Percentiles rank a stretch among this genome's conserved stretches.
Evolutionary conservation across 2,329 filamentous ascomycete genomes (phyloP).

Genomic region (Ceratocystiopsis sp.): DNA sequence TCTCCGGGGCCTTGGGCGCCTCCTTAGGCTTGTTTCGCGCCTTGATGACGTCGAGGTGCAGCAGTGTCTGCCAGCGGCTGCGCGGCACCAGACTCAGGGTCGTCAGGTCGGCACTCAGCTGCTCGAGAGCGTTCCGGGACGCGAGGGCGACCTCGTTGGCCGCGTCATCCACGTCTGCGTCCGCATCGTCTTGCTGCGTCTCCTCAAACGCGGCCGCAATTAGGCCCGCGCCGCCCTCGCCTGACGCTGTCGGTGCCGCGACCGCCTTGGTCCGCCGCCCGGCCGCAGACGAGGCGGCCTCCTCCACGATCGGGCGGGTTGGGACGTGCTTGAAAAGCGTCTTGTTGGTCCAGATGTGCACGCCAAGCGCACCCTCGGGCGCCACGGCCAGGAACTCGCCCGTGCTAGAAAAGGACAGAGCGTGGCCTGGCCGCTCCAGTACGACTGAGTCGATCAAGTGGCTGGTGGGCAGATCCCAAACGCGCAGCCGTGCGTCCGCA

Average conservation of each 20-base stretch:
- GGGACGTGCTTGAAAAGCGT: slow-evolving; percentile 79
- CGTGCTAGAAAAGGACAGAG: slow-evolving; percentile 72
- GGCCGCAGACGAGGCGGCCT: slow-evolving; percentile 33
- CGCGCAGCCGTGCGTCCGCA: slow-evolving; percentile 61
- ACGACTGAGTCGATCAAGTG: slow-evolving; percentile 88
- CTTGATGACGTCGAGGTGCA: slow-evolving; percentile 84
- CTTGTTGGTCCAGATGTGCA: slow-evolving; percentile 94
- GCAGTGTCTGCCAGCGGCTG: slow-evolving; percentile 81
- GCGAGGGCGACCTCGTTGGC: slow-evolving; percentile 29
- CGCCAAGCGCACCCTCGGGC: slow-evolving; percentile 63
- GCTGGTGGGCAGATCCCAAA: slow-evolving; percentile 92
- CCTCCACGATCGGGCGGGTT: slow-evolving; percentile 67
- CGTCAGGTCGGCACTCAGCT: slow-evolving; percentile 67
- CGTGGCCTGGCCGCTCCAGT: slow-evolving; percentile 61
- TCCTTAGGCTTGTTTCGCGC: slow-evolving; percentile 89
- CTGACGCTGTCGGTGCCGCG: slow-evolving; percentile 56
- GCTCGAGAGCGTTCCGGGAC: slow-evolving; percentile 45
- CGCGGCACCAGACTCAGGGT: slow-evolving; percentile 82
- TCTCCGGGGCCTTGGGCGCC: slow-evolving; percentile 78
- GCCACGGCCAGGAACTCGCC: slow-evolving; percentile 92
- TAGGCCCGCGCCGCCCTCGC: slow-evolving; percentile 60
- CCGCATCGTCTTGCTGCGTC: slow-evolving; percentile 15
- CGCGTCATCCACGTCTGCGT: slow-evolving; percentile 23
- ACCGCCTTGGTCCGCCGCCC: slow-evolving; percentile 18
- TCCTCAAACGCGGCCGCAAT: slow-evolving; percentile 59